A percentile compares a stretch with the other conserved stretches of the same genome.
These are phyloP conservation scores for Chaetomiaceae sp. DNA, from an alignment of 2,329 filamentous ascomycete species.

Conservation along the genomic window DNA sequence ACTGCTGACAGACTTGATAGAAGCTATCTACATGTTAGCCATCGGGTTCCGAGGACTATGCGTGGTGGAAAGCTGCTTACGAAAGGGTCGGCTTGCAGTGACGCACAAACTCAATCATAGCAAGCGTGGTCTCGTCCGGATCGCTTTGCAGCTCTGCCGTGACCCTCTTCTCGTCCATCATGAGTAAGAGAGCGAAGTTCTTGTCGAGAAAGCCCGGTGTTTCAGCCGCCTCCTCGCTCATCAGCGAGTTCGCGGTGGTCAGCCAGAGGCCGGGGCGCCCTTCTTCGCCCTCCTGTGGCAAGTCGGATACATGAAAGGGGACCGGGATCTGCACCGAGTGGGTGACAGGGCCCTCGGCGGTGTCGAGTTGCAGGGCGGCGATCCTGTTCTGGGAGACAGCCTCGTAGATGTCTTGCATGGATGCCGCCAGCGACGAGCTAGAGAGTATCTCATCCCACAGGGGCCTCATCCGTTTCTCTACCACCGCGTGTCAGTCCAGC, in stretches of 20 bases:
- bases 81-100: conserved; percentile 65
- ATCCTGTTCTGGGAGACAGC: conserved; percentile 81
- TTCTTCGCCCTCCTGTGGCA: conserved; percentile 63
- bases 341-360: conserved; percentile 51
- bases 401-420: conserved; percentile 75
- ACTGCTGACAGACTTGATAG: conserved; percentile 60
- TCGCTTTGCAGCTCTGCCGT: conserved; percentile 72
- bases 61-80: conserved; percentile 34
- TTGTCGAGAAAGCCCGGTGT: conserved; percentile 70
- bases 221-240: conserved; percentile 61
- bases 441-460: conserved; percentile 68
- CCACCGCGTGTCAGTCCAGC: conserved; percentile 8
- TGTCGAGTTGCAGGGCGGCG: conserved; percentile 73
- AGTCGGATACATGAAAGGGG: conserved; percentile 65
- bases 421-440: conserved; percentile 73
- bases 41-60: too few relatives aligned
- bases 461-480: conserved; percentile 55
- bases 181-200: conserved; percentile 79
- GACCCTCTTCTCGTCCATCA: conserved; percentile 73
- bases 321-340: conserved; percentile 61
- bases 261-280: conserved; percentile 75
- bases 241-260: conserved; percentile 76
- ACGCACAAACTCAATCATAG: conserved; percentile 76
- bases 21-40: conserved; percentile 38
- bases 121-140: conserved; percentile 67